Evolutionary conservation across 345 rosid species (phyloP), one percentile per base, ranked within the genome.

Genomic region (Eucalyptus lansdowneana): DNA sequence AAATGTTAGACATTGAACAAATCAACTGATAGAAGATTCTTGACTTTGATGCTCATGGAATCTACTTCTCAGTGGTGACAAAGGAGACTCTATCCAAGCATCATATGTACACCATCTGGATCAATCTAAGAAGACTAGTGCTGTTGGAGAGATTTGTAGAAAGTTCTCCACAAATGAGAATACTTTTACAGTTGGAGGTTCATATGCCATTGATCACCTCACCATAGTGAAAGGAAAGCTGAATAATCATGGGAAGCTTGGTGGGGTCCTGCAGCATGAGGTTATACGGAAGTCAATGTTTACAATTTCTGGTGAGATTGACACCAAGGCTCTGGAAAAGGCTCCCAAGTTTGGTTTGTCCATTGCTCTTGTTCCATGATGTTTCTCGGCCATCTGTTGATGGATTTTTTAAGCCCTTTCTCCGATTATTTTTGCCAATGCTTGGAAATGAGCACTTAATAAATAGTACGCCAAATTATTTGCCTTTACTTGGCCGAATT

Each of bases 111-210:
- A 98, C 67, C 93, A 95, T 91, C 88, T 96, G 45, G 99, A 96
- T 88, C 91, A 91, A 67, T 90, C 89, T 19, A 96, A 95, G 96
- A 96, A 90, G 92, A 95, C 92, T 29, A 91, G 97, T 89, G 94
- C 93, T 86, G 98, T 94, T 60, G 96, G 93, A n/a, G 99, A 98
- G 94, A 92, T 96, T 89, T 92, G 92, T 88, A 93, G 99, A 91
- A 96, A 90, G 91, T 96, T 98, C 91, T 96, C 99, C 12, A 96
- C 98, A 10, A 98, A 98, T 72, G 99, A 98, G 92, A 98, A 97
- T 91, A 95, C 93, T 9, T 92, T 97, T 31, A 96, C 99, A 1
- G 95, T 97, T 87, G 99, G 99, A 88, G 98, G 98, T 53, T 91
- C 93, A 21, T 94, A 94, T 80, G 95, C 98, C 5, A 87, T 98